phyloP scores from a whole-genome alignment of 805 yeast genomes.

The Tetrapisispora pingtungensis region DNA sequence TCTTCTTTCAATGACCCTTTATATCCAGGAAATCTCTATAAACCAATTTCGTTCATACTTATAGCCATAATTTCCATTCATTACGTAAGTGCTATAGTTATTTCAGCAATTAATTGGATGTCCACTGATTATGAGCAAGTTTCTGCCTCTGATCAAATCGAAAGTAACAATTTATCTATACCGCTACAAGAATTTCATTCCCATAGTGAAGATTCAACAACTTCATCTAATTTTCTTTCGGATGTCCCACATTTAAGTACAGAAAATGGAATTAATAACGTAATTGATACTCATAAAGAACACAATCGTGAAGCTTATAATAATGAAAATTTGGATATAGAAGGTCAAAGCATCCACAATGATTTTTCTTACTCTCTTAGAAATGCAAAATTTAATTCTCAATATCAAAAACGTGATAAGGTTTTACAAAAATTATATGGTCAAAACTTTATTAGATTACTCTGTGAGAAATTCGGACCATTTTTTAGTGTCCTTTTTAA shows the following conservation, averaged over 20 bases:
- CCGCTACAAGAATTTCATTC: slow-evolving; percentile 2
- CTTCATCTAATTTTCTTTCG: neutral
- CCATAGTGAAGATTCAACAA: neutral
- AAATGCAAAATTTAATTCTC: neutral
- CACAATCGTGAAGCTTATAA: neutral
- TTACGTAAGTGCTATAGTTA: slow-evolving; percentile 42
- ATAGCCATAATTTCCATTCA: slow-evolving; percentile 46
- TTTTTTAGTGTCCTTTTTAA: slow-evolving; percentile 36
- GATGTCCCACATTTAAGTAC: neutral
- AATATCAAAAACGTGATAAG: neutral
- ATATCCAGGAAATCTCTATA: slow-evolving; percentile 71
- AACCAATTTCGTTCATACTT: slow-evolving; percentile 53
- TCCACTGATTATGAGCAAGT: neutral
- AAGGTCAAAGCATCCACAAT: neutral
- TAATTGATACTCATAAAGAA: neutral
- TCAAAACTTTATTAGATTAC: neutral
- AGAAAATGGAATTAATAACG: neutral
- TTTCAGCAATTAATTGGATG: slow-evolving; percentile 31
- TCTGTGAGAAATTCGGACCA: slow-evolving; percentile 7
- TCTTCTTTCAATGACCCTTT: slow-evolving; percentile 45
- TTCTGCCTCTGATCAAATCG: neutral
- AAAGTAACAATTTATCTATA: neutral
- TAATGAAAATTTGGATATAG: neutral
- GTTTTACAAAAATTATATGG: neutral
- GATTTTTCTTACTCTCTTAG: neutral